A percentile compares a stretch with the other conserved stretches of the same genome.
Conservation (phyloP, 352 stramenopile genomes). For the Nothophytophthora sp. region DNA sequence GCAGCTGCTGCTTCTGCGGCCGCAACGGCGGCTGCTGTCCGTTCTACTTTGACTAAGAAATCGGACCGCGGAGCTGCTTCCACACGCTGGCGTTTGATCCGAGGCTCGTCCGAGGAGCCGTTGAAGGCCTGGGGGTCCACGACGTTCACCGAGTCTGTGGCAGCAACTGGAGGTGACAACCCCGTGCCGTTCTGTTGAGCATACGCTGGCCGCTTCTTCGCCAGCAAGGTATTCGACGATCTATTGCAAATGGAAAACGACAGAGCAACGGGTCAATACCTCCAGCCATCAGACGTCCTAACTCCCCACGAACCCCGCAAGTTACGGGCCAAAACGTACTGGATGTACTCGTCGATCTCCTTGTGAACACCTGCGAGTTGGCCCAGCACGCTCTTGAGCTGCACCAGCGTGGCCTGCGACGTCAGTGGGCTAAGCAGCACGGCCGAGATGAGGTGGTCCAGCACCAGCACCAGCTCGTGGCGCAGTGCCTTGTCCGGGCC, state of each 20-base stretch:
- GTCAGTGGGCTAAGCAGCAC: slow-evolving; percentile 55
- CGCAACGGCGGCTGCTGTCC: slow-evolving; percentile 22
- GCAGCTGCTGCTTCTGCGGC: slow-evolving; percentile 10
- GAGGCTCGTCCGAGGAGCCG: slow-evolving; percentile 27
- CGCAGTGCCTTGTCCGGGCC: slow-evolving; percentile 41
- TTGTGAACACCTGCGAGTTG: slow-evolving; percentile 35
- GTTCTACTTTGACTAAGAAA: slow-evolving; percentile 55
- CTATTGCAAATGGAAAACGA: slow-evolving; percentile 18
- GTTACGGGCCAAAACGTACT: slow-evolving; percentile 42
- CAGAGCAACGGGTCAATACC: too few species aligned
- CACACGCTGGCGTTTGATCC: slow-evolving; percentile 34
- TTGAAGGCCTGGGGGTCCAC: too few species aligned
- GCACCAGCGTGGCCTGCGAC: slow-evolving; percentile 28
- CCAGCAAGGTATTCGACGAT: slow-evolving; percentile 38
- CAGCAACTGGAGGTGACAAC: too few species aligned
- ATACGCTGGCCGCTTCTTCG: slow-evolving; percentile 33
- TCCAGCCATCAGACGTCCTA: neutral
- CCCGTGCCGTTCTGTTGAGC: slow-evolving; percentile 1
- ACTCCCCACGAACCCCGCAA: neutral
- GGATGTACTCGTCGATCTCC: slow-evolving; percentile 66
- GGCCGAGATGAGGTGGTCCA: slow-evolving; percentile 73
- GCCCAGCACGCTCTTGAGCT: slow-evolving; percentile 42
- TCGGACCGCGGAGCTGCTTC: slow-evolving; percentile 19
- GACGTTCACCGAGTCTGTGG: slow-evolving; percentile 11
- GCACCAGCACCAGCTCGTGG: slow-evolving; percentile 59